A percentile compares a stretch with the other conserved stretches of the same genome.
Conservation (phyloP, 1,284 basidiomycete species). For the Fomitiporia mediterranea region DNA sequence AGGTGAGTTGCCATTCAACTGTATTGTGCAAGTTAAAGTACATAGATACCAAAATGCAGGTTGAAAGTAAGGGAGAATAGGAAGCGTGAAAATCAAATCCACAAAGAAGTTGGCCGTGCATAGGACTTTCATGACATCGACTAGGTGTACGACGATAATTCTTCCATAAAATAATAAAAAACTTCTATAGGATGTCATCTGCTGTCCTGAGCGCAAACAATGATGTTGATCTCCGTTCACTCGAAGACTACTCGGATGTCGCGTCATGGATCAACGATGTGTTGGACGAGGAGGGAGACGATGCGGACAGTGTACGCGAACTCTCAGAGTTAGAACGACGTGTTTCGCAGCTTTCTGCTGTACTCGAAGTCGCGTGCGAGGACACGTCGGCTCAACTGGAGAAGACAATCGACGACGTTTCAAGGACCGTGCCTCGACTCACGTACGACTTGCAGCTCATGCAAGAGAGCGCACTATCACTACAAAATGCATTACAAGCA, state of each 20-base stretch:
- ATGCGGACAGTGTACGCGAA: constrained; percentile 42
- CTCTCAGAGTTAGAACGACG: constrained; percentile 70
- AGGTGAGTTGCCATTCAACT: no score
- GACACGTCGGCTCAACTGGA: constrained; percentile 85
- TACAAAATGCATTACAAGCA: constrained; percentile 58
- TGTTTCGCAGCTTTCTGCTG: constrained; percentile 67
- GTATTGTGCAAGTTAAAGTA: no score
- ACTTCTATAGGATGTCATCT: no score
- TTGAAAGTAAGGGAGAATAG: no score
- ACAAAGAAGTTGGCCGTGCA: no score
- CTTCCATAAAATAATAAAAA: no score
- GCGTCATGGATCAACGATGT: constrained; percentile 26
- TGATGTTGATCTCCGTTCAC: constrained; percentile 27
- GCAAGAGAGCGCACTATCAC: constrained; percentile 78
- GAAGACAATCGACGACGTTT: constrained; percentile 84
- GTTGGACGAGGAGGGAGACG: constrained; percentile 31
- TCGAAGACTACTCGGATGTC: constrained; percentile 35
- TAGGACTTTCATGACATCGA: no score
- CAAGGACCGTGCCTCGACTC: constrained; percentile 80
- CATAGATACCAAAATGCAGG: no score
- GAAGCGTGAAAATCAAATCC: no score
- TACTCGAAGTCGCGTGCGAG: constrained; percentile 78
- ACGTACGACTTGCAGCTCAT: constrained; percentile 94
- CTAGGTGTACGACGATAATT: no score
- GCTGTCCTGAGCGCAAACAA: no score